phyloP scores from a whole-genome alignment of 257 asterid genomes.

The Gentiana macrophylla region DNA sequence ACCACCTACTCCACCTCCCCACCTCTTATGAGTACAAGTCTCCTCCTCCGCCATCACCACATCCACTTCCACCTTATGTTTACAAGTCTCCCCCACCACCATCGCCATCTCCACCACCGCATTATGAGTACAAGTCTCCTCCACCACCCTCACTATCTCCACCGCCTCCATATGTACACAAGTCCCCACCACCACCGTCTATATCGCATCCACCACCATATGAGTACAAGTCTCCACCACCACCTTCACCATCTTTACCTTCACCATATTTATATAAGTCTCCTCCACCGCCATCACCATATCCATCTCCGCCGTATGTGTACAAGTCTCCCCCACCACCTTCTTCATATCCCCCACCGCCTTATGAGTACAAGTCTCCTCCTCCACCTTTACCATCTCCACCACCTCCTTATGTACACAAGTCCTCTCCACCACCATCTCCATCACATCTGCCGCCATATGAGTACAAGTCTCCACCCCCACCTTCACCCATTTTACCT shows the following conservation, averaged over 20 bases:
- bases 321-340: constrained; percentile 18
- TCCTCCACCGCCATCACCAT: constrained; percentile 20
- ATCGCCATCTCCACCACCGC: constrained; percentile 31
- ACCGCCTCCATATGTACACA: constrained; percentile 13
- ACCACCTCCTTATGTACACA: constrained; percentile 10
- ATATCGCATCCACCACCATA: constrained; percentile 25
- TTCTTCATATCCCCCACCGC: constrained; percentile 14
- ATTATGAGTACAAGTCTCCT: constrained; percentile 11
- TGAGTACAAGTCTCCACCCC: constrained; percentile 10
- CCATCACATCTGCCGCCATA: constrained; percentile 15
- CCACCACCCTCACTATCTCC: constrained; percentile 27
- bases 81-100: constrained; percentile 17
- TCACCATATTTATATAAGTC: constrained; percentile 15
- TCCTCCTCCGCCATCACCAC: constrained; percentile 13
- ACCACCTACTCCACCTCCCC: constrained; percentile 4
- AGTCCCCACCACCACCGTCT: constrained; percentile 16
- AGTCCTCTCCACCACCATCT: constrained; percentile 13
- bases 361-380: constrained; percentile 15
- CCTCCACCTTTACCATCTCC: constrained; percentile 13
- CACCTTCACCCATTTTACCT: constrained; percentile 21
- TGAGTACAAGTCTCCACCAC: constrained; percentile 15
- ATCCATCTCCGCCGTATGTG: constrained; percentile 19
- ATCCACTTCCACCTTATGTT: constrained; percentile 11
- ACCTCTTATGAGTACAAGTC: background rate
- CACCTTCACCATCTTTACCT: constrained; percentile 10